A percentile compares a stretch with the other conserved stretches of the same genome.
Conservation (phyloP, 2,329 filamentous ascomycete species). For the Calonectria honghensis region DNA sequence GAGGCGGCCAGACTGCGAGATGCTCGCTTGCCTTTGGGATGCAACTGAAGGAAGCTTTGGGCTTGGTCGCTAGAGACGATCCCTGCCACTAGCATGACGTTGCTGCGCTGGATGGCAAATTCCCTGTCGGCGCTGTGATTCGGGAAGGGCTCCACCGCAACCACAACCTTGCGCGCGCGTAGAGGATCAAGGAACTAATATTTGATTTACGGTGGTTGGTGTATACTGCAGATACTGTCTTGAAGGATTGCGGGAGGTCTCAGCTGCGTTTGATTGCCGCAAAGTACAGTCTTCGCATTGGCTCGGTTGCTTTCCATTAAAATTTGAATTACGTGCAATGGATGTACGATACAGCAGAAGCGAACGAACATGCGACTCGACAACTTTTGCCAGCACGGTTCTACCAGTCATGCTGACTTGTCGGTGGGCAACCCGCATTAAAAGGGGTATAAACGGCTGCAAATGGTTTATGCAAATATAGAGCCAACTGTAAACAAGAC, state of each 20-base stretch:
- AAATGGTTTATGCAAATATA: conserved; percentile 4
- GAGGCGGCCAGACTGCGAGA: conserved; percentile 22
- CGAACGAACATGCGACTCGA: not conserved
- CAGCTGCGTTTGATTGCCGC: not conserved
- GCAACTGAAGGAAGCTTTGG: conserved; percentile 38
- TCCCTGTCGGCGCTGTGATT: conserved; percentile 24
- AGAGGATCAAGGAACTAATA: conserved; percentile 21
- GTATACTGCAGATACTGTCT: not conserved
- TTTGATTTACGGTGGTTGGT: not conserved
- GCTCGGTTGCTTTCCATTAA: not conserved
- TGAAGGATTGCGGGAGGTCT: not conserved
- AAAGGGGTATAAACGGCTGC: not conserved
- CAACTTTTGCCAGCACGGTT: not conserved
- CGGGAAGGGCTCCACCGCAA: conserved; percentile 29
- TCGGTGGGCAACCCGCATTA: not conserved
- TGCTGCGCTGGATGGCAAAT: conserved; percentile 36
- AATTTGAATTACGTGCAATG: not conserved
- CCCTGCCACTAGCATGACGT: conserved; percentile 44
- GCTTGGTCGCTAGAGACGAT: conserved; percentile 37
- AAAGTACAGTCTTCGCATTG: not conserved
- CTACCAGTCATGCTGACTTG: too few relatives aligned
- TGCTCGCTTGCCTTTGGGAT: conserved; percentile 31
- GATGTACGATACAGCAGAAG: not conserved
- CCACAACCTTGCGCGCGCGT: conserved; percentile 12
- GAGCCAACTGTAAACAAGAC: not conserved